Evolutionary conservation across 1,139 yeast genomes (phyloP).

Genomic region (Groenewaldozyma auringiensis): DNA sequence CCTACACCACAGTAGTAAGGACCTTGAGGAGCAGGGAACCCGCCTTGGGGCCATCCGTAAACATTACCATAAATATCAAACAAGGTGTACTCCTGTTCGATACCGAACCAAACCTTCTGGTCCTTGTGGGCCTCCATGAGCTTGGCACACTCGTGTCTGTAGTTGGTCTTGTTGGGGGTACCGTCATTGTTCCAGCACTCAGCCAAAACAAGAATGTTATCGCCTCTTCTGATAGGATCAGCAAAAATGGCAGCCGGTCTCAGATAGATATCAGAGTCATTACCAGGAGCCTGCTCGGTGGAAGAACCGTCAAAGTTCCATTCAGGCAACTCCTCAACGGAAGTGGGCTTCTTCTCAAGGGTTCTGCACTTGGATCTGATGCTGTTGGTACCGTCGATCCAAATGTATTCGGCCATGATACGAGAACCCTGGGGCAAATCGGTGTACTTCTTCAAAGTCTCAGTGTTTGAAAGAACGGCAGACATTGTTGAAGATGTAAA

Average conservation of each 20-base stretch:
- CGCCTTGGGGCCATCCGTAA: conserved; percentile 99
- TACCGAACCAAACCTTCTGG: conserved; percentile 92
- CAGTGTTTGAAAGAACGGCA: conserved; percentile 26
- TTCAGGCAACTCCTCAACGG: conserved; percentile 86
- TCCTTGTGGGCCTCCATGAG: conserved; percentile 86
- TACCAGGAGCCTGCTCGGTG: conserved; percentile 97
- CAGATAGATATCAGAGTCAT: conserved; percentile 88
- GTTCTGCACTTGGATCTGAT: conserved; percentile 94
- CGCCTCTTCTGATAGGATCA: conserved; percentile 97
- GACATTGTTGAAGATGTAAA: neutral
- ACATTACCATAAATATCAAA: conserved; percentile 85
- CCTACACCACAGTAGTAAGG: conserved; percentile 99
- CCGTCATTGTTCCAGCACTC: conserved; percentile 99
- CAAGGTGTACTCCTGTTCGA: conserved; percentile 97
- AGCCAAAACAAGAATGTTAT: conserved; percentile 86
- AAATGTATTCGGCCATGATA: conserved; percentile 90
- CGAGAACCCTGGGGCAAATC: conserved; percentile 80
- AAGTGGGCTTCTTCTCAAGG: conserved; percentile 55
- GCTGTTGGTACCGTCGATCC: conserved; percentile 93
- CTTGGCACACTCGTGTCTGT: conserved; percentile 95
- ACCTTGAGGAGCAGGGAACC: conserved; percentile 99
- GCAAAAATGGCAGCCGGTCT: conserved; percentile 92
- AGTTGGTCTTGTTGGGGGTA: conserved; percentile 96
- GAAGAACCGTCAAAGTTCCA: conserved; percentile 99
- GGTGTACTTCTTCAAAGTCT: conserved; percentile 62